Base-by-base conservation (phyloP, 192 early-diverging fungal species). In the Irineochytrium annulatum region DNA sequence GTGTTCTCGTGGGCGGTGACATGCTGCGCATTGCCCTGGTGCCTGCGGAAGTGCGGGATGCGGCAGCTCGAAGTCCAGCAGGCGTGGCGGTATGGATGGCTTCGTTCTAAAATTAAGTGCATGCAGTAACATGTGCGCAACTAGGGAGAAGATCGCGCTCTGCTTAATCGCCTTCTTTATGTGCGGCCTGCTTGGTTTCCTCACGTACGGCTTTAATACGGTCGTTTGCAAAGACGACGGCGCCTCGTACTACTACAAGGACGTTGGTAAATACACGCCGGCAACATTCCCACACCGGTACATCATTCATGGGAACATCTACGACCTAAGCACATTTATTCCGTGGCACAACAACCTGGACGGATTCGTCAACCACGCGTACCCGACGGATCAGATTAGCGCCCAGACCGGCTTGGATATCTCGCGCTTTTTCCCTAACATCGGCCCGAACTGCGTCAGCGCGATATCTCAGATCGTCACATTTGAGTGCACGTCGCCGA, bases 161-260 rank as follows among this genome's bases (percentile, higher is more conserved):
- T 94, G 91, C 58, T 63, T 91, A 44, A 70, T 97, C 55, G 91
- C 94, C 45, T 74, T 87, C 27, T 79, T 86, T 48, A 75, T 94
- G 63, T 94, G 90, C 19, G 74, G 33, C 3, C 52, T 46, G 0
- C 51, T 80, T 3, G 78, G 62, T 19, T 80, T 76, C 52, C 56
- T 80, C 0, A 80, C 74, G n/a, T 80, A 72, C 61, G 78, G 78
- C 1, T 62, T 80, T 44, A 33, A 29, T 3, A 35, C 63, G 19
- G 59, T 67, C 28, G 59, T 63, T 24, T 72, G 70, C 44, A 19
- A 29, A 13, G 19, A 27, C 14, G 32, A 34, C 6, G 43, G 41
- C 20, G 41, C 31, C 24, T 55, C 19, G 3, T 60, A 58, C 8
- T 19, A 35, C 11, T 26, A 20, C 11, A 8, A 45, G 20, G 29